Evolutionary conservation across 345 rosid species (phyloP).

Genomic region (Carallia brachiata): DNA sequence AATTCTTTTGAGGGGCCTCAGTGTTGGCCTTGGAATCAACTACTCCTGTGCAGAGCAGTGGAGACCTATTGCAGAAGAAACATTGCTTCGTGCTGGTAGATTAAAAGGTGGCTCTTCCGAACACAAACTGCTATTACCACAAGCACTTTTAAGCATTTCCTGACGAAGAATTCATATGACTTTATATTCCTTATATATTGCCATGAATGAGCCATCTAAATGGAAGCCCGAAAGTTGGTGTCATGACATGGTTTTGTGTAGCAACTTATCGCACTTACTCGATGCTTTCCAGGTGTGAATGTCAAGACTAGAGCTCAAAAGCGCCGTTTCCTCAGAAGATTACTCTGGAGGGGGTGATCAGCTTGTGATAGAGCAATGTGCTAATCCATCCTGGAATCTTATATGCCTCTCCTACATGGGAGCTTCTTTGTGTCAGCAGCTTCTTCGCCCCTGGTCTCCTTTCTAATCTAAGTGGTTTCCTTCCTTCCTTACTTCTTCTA

Average conservation of each 20-base stretch:
- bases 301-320: conserved; percentile 20
- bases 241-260: neutral
- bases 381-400: neutral
- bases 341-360: conserved; percentile 28
- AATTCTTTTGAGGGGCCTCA: conserved; percentile 82
- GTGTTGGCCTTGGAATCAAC: conserved; percentile 85
- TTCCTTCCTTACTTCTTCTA: too few relatives aligned
- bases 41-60: conserved; percentile 86
- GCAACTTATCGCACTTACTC: neutral
- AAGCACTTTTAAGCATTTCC: neutral
- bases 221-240: too few relatives aligned
- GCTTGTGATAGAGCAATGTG: neutral
- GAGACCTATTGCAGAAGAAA: conserved; percentile 88
- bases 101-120: conserved; percentile 44
- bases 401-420: too few relatives aligned
- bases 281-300: conserved; percentile 29
- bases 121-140: neutral
- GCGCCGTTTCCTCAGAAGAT: conserved; percentile 31
- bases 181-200: too few relatives aligned
- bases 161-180: neutral
- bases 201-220: neutral
- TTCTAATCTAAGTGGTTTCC: too few relatives aligned
- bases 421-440: too few relatives aligned
- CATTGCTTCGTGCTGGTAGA: conserved; percentile 67
- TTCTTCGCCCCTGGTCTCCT: too few relatives aligned